Evolutionary conservation across 2,329 filamentous ascomycete genomes (phyloP), one percentile per base, ranked within the genome.

Genomic region (Venturia asperata): DNA sequence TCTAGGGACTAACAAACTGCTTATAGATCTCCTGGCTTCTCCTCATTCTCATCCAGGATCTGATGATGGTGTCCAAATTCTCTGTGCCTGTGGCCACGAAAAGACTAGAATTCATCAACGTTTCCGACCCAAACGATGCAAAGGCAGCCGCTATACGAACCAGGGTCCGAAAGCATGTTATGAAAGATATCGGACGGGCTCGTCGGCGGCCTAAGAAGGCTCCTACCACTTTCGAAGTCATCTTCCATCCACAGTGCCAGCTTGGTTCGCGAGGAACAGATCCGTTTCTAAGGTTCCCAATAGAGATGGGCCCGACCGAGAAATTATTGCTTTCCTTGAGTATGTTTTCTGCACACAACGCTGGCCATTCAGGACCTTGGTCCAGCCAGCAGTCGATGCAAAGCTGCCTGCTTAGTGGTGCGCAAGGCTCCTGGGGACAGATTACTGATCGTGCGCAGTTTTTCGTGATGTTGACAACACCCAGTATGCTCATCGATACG

Each of bases 141-240:
- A 61, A 45, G 17, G 60, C 60, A 42, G n/a, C 60, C 21, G 39
- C 60, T 13, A 52, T 41, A 47, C 62, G 62, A 55, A 63, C 62
- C 1, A 49, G 21, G 42, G 43, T 63, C 47, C 41, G 43, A 3
- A 47, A 55, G 34, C 62, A 55, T 52, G 62, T 63, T 21, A 63
- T 63, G 62, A 63, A 63, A 63, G 62, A 63, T 41, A 63, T 63
- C 19, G 62, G 62, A 6, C 47, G 42, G 3, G 27, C 37, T 45
- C 41, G 62, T 17, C 39, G 62, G 10, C 47, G 62, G 17, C 62
- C 62, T 10, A 49, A 47, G 34, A 47, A 63, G 17, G 37, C n/a
- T 11, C 41, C 39, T 19, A 55, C 27, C n/a, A 24, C n/a, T 17
- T 55, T 63, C 43, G 62, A 63, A 24, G n/a, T 63, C 21, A 24